Evolutionary conservation across 352 stramenopile species (phyloP).

Genomic region (Halophytophthora batemanensis): DNA sequence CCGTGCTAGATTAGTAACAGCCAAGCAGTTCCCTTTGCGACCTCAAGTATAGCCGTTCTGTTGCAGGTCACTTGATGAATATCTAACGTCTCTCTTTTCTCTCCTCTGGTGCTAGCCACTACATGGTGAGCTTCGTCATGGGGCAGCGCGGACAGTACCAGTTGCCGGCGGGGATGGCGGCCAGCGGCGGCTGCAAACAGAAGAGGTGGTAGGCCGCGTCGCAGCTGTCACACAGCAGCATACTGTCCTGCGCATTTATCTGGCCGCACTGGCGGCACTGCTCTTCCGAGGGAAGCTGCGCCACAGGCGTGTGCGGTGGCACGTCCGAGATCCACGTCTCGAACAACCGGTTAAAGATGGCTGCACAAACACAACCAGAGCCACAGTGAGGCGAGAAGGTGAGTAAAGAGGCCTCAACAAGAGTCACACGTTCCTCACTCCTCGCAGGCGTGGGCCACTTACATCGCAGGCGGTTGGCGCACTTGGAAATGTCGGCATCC

Average conservation of each 20-base stretch:
- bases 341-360: conserved; percentile 78
- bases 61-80: too few species aligned
- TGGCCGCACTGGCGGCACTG: conserved; percentile 63
- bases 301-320: conserved; percentile 44
- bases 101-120: conserved; percentile 8
- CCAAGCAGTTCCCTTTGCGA: too few species aligned
- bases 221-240: conserved; percentile 84
- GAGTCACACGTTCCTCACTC: background rate
- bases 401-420: background rate
- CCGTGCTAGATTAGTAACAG: too few species aligned
- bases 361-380: conserved; percentile 25
- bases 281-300: conserved; percentile 60
- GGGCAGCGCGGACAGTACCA: conserved; percentile 82
- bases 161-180: conserved; percentile 60
- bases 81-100: conserved; percentile 2
- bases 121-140: conserved; percentile 36
- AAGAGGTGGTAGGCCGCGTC: conserved; percentile 83
- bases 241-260: conserved; percentile 65
- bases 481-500: conserved; percentile 78
- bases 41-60: too few species aligned
- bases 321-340: conserved; percentile 70
- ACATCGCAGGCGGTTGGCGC: conserved; percentile 75
- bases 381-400: conserved; percentile 9
- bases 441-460: conserved; percentile 20
- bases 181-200: conserved; percentile 63